Evolutionary conservation across 208 protist genomes (phyloP), one percentile per base, ranked within the genome.

Genomic region (Endotrypanum monterogeii): DNA sequence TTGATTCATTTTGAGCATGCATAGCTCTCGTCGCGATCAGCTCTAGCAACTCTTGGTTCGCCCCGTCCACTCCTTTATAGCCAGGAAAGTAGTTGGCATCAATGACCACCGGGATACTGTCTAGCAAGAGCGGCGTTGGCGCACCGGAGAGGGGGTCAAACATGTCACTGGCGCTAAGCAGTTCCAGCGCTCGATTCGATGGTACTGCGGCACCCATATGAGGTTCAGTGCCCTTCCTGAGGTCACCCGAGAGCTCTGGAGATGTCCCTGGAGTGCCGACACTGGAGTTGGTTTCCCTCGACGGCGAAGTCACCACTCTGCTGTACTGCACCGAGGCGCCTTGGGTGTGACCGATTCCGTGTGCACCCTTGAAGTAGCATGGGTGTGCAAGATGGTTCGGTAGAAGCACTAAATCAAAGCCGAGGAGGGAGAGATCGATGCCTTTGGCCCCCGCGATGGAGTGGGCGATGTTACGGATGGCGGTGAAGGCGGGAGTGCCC

Each of bases 41-140:
- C 54, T 87, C 80, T 52, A 93, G 67, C 60, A 94, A 71, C 66
- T 83, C 48, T 28, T 81, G 79, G 61, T 84, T 82, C 1, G 80
- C 85, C 50, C 86, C 71, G 44, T 37, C 57, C 69, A 94, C 76
- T 16, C 88, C 90, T n/a, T 79, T 82, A 79, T 88, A 97, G 20
- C 92, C 84, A 2, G 92, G 92, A 67, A 94, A 97, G 88, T 93
- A 97, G 78, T 97, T 97, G 16, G 94, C 83, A 60, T 97, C 92
- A 23, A 97, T 84, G 11, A 95, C 77, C 3, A 93, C 81, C 0
- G 92, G 89, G 4, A 89, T 61, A 32, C 83, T 81, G 55, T 83
- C 74, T 20, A 78, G 67, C 55, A 96, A 79, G 41, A 89, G 65
- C 61, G 79, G 23, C 12, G 91, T 92, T 0, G 91, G 84, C 16